Evolutionary conservation across 345 rosid genomes (phyloP).

Genomic region (Stellera chamaejasme): DNA sequence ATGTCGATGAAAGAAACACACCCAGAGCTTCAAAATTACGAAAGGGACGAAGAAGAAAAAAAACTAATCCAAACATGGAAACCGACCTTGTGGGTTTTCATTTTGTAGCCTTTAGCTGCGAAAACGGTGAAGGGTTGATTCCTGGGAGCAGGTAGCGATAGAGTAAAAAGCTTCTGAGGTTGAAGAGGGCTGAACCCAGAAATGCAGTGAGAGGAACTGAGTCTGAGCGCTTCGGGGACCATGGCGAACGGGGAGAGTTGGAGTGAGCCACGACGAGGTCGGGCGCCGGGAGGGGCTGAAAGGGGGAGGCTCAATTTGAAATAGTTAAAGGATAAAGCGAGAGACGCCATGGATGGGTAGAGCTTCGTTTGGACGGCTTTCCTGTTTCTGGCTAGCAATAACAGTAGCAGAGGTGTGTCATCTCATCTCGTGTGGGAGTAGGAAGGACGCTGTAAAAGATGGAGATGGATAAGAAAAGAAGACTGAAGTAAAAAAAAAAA

Average conservation of each 20-base stretch:
- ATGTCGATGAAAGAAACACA: not conserved
- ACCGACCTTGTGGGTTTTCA: slow-evolving; percentile 92
- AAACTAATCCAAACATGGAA: not conserved
- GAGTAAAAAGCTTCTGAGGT: slow-evolving; percentile 19
- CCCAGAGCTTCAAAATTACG: not conserved
- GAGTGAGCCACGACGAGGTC: slow-evolving; percentile 23
- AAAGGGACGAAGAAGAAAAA: slow-evolving; percentile 4
- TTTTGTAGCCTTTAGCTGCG: slow-evolving; percentile 84
- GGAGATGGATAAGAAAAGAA: no score
- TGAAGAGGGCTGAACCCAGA: slow-evolving; percentile 39
- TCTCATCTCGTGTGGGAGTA: no score
- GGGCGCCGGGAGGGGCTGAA: slow-evolving; percentile 16
- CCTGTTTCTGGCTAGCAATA: no score
- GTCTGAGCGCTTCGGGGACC: slow-evolving; percentile 29
- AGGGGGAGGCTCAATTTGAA: slow-evolving; percentile 28
- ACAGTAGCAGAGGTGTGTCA: no score
- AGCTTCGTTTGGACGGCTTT: no score
- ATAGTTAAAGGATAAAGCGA: slow-evolving; percentile 27
- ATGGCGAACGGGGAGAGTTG: slow-evolving; percentile 34
- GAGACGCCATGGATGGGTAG: slow-evolving; percentile 44
- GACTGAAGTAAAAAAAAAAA: no score
- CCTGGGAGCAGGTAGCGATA: slow-evolving; percentile 26
- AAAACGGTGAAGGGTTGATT: slow-evolving; percentile 47
- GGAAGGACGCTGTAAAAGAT: no score
- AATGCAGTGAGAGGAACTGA: slow-evolving; percentile 41